A percentile compares a stretch with the other conserved stretches of the same genome.
phyloP scores from a whole-genome alignment of 768 basidiomycete species.

The Cyathus striatus region DNA sequence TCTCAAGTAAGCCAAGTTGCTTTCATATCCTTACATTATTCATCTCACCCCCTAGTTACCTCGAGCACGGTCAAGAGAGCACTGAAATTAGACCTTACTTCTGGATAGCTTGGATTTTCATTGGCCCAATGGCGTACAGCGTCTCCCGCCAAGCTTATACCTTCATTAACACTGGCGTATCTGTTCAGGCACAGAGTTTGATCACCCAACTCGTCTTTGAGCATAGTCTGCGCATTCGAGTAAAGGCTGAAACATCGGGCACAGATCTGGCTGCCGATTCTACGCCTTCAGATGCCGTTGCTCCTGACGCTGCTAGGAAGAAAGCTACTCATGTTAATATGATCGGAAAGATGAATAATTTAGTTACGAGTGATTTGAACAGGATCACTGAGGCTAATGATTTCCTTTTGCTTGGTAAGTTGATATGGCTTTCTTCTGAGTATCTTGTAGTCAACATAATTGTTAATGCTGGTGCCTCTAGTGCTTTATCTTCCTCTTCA shows the following conservation, averaged over 20 bases:
- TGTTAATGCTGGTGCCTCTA: background rate
- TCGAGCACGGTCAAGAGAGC: constrained; percentile 13
- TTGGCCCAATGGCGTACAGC: constrained; percentile 3
- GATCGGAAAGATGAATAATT: constrained; percentile 76
- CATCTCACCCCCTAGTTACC: constrained; percentile 15
- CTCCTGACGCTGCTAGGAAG: too few relatives aligned
- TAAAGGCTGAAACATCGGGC: constrained; percentile 35
- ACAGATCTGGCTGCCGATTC: background rate
- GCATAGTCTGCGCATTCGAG: constrained; percentile 50
- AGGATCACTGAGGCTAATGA: constrained; percentile 31
- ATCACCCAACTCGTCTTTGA: constrained; percentile 35
- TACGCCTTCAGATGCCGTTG: too few relatives aligned
- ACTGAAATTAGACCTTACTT: constrained; percentile 9
- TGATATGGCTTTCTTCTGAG: constrained; percentile 1
- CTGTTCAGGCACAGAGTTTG: constrained; percentile 42
- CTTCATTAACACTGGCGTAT: constrained; percentile 38
- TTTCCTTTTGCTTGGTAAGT: constrained; percentile 21
- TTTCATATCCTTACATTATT: too few relatives aligned
- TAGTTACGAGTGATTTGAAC: constrained; percentile 59
- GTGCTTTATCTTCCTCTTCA: constrained; percentile 22
- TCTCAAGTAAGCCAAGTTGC: too few relatives aligned
- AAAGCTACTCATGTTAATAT: too few relatives aligned
- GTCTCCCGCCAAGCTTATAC: constrained; percentile 23
- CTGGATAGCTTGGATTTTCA: constrained; percentile 8
- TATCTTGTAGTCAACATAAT: constrained; percentile 6